Base-by-base conservation (phyloP, 768 basidiomycete species). In the Gymnopilus dilepis region DNA sequence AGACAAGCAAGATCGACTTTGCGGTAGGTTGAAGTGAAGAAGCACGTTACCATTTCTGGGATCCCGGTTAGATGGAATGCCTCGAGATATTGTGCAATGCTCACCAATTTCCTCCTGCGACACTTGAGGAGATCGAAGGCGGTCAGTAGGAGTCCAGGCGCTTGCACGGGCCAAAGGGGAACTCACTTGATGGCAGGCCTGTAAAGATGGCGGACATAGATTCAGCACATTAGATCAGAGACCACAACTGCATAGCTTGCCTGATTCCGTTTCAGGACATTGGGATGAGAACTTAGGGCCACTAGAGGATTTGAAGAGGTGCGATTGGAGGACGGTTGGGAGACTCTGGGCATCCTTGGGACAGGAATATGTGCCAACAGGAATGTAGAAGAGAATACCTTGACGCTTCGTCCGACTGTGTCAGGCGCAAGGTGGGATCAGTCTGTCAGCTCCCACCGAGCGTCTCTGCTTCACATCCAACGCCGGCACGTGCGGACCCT, bases 91-190 rank as follows among this genome's bases (percentile, higher is more conserved):
- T n/a, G 31, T 19, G 38, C 37, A 60, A n/a, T 43, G 70, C 86
- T 72, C 67, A 89, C 88, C 75, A 92, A 70, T 73, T 92, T 92
- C 60, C 91, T 82, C 64, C 85, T 80, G 40, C 91, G 87, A 70
- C 91, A 92, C 80, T 91, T 72, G 22, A 43, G 41, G 28, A 22
- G 33, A 40, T 21, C 42, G 30, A 21, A 22, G 8, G 22, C 28
- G 45, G n/a, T 43, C 28, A 50, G 28, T 50, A 48, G 8, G 48
- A 38, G 26, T 28, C 21, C 26, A n/a, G 21, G 47, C 28, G 19
- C 21, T 33, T 12, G 15, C 22, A 53, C 19, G 17, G 43, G 24
- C 15, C 4, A 43, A 2, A 13, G 31, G 34, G 56, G 6, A 58
- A 73, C 75, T 55, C 64, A 83, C 83, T 73, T 84, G 84, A 70